These are phyloP conservation scores for Neofusicoccum sp. DNA, from an alignment of 2,329 filamentous ascomycete species.

Conservation along the genomic window DNA sequence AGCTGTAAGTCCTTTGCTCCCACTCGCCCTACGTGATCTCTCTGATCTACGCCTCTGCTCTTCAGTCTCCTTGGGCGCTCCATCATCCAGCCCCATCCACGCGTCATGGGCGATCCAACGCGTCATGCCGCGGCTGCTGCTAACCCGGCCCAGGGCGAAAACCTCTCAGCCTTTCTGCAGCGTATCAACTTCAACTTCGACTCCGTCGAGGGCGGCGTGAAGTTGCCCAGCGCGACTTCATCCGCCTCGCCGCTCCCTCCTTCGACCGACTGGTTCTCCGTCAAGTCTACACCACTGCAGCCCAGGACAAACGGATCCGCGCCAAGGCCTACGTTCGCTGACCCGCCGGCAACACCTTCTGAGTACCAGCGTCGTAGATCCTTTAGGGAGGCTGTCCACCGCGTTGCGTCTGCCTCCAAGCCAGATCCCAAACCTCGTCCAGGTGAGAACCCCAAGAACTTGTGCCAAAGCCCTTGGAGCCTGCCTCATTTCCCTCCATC, in stretches of 20 bases:
- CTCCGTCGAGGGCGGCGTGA: background rate
- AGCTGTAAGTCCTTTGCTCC: background rate
- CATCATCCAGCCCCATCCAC: no score
- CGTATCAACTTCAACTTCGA: constrained; percentile 18
- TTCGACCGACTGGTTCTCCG: background rate
- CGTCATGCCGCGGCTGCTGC: background rate
- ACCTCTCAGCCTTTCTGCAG: constrained; percentile 4
- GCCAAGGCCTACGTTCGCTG: background rate
- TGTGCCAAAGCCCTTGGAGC: no score
- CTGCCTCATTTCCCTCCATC: no score
- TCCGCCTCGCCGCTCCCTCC: background rate
- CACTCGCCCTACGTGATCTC: background rate
- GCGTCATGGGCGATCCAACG: background rate
- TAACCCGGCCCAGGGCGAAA: constrained; percentile 3
- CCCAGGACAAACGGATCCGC: background rate
- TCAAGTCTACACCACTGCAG: background rate
- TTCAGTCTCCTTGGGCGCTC: background rate
- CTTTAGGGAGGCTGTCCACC: background rate
- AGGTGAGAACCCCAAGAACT: background rate
- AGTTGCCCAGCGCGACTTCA: background rate
- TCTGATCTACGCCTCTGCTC: background rate
- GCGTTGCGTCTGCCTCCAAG: background rate
- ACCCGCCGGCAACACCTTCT: background rate
- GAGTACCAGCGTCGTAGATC: background rate
- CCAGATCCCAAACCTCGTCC: background rate